Base-by-base conservation (phyloP, 2,329 filamentous ascomycete genomes). In the Fusarium dlaminii region DNA sequence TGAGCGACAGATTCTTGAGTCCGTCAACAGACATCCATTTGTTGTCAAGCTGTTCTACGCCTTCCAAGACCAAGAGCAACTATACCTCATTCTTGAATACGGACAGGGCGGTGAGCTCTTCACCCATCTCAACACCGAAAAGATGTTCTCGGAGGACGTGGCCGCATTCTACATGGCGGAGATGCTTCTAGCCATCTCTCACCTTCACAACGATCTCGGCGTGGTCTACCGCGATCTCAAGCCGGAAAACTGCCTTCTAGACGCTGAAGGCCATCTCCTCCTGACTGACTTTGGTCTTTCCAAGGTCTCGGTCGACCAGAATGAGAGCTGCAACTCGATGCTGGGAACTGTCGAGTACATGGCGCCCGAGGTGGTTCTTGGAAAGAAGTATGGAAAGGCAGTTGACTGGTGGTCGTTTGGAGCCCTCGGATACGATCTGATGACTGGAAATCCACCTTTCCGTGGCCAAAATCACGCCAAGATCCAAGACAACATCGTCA, bases 361-460 rank as follows among this genome's bases (percentile, higher is more conserved):
- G 96, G 97, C 96, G 0, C 96, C 96, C 2, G 96, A 99, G 84
- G 93, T 99, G 58, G 91, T 99, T 69, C 89, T 92, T 71, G 95
- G 95, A 70, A 91, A 93, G 74, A 92, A 94, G 75, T 99, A 99
- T 82, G 95, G 96, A 79, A 96, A 95, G 82, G 92, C 95, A 3
- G 97, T 98, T 24, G 96, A 99, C 84, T 99, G 96, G 96, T 99
- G 96, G 96, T 98, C 95, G 9, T 92, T 99, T 52, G 96, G 97
- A 40, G 95, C 96, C 6, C 89, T 99, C 51, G 95, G 94, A 39
- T 97, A 92, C 82, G 96, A 99, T 81, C 87, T 99, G 40, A 91
- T 99, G 81, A 98, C 96, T 15, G 96, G 97, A 60, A 92, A 92
- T 62, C 95, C 96, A 14, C 96, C 97, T 0, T 99, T 98, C 85